Percentiles rank a stretch among this genome's conserved stretches.
These are phyloP conservation scores for Apium graveolens DNA, from an alignment of 129 eudicot species.

Conservation along the genomic window DNA sequence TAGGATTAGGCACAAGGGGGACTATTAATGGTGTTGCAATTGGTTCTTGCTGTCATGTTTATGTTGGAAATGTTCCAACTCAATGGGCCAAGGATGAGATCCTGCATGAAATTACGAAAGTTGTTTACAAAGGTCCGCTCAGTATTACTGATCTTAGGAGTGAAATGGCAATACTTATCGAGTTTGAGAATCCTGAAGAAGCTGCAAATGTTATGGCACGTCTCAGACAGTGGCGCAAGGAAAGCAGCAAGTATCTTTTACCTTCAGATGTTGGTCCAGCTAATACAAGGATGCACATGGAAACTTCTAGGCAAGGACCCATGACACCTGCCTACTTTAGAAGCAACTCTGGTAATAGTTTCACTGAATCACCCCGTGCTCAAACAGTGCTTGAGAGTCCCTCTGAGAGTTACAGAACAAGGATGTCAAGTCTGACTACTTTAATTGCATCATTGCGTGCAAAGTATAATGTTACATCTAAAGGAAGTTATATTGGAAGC, in stretches of 20 bases:
- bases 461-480: slow-evolving; percentile 16
- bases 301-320: slow-evolving; percentile 32
- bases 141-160: slow-evolving; percentile 54
- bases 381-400: slow-evolving; percentile 42
- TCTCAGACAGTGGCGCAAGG: slow-evolving; percentile 62
- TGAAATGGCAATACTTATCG: slow-evolving; percentile 81
- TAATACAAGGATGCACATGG: slow-evolving; percentile 26
- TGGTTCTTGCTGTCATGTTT: slow-evolving; percentile 72
- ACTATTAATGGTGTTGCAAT: slow-evolving; percentile 55
- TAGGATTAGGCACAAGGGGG: slow-evolving; percentile 70
- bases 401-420: slow-evolving; percentile 23
- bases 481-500: background rate
- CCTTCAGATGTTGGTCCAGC: slow-evolving; percentile 33
- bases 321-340: slow-evolving; percentile 35
- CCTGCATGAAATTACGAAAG: slow-evolving; percentile 52
- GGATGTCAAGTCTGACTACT: slow-evolving; percentile 16
- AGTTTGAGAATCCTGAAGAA: slow-evolving; percentile 83
- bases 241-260: slow-evolving; percentile 25
- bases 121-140: slow-evolving; percentile 49
- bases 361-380: slow-evolving; percentile 45
- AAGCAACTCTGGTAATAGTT: slow-evolving; percentile 34
- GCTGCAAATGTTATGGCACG: slow-evolving; percentile 56
- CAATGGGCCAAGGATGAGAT: slow-evolving; percentile 80
- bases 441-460: slow-evolving; percentile 20
- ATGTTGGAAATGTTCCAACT: slow-evolving; percentile 56